These are phyloP conservation scores for Catenaria anguillulae DNA, from an alignment of 371 early-diverging fungal species.

Conservation along the genomic window DNA sequence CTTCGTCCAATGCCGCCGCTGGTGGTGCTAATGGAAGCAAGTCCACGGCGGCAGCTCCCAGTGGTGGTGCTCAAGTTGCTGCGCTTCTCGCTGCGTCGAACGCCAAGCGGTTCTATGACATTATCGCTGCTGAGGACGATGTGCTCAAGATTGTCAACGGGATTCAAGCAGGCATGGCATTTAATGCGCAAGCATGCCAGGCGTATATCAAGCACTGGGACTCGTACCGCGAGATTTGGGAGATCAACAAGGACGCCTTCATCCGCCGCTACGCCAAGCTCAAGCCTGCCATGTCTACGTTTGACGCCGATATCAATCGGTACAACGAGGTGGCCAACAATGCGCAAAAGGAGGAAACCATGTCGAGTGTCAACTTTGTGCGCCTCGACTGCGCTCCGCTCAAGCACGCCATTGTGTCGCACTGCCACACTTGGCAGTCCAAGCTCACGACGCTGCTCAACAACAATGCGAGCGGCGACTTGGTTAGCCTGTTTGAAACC, in stretches of 20 bases:
- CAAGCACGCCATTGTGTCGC: conserved; percentile 36
- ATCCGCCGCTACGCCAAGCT: conserved; percentile 41
- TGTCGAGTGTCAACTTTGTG: conserved; percentile 36
- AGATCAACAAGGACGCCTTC: conserved; percentile 48
- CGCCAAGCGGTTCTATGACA: conserved; percentile 20
- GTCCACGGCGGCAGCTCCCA: neutral
- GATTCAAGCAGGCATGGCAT: conserved; percentile 36
- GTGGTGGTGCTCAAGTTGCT: neutral
- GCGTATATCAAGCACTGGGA: conserved; percentile 39
- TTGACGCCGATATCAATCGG: conserved; percentile 42
- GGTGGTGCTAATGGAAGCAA: too few species aligned
- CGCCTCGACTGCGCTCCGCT: conserved; percentile 35
- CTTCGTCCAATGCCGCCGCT: too few species aligned
- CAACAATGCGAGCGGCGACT: conserved; percentile 30
- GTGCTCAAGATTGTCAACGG: conserved; percentile 30
- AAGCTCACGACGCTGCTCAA: conserved; percentile 40
- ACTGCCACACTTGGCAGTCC: conserved; percentile 38
- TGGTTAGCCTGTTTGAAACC: conserved; percentile 29
- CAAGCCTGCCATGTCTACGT: conserved; percentile 41
- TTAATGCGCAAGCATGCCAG: conserved; percentile 32
- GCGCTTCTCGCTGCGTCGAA: too few species aligned
- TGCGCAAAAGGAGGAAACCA: conserved; percentile 41
- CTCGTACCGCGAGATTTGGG: conserved; percentile 44
- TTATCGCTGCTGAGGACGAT: conserved; percentile 35
- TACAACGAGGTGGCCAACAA: conserved; percentile 47